Conservation (phyloP, 2,329 filamentous ascomycete species). For the Colletotrichum navitas region DNA sequence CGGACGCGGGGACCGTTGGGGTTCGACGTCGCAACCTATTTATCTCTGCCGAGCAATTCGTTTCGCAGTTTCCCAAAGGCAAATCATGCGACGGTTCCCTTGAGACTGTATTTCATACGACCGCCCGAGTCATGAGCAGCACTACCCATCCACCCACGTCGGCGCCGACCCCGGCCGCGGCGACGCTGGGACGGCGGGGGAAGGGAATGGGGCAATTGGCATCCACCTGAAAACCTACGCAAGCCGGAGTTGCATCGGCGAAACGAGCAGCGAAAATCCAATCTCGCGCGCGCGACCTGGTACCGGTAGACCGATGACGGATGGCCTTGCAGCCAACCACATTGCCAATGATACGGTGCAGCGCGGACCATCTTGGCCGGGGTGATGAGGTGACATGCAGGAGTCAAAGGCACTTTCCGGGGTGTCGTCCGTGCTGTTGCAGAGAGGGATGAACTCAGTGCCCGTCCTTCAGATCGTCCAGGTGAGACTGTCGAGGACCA, state of each 20-base stretch:
- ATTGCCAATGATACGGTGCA: neutral
- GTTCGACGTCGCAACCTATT: neutral
- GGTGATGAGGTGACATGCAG: neutral
- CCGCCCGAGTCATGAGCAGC: slow-evolving; percentile 13
- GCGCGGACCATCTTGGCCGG: neutral
- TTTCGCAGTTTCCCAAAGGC: neutral
- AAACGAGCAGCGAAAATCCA: slow-evolving; percentile 1
- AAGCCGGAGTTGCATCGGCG: neutral
- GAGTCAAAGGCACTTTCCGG: neutral
- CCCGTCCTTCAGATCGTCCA: neutral
- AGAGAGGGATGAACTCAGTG: neutral
- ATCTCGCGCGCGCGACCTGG: neutral
- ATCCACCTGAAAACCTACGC: slow-evolving; percentile 2
- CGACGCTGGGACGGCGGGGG: neutral
- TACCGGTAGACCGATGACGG: too few species aligned
- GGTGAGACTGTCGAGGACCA: neutral
- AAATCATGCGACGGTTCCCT: neutral
- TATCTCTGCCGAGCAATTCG: neutral
- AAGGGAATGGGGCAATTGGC: neutral
- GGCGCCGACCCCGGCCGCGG: slow-evolving; percentile 13
- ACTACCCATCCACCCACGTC: neutral
- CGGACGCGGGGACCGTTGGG: neutral
- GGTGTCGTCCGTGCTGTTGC: neutral
- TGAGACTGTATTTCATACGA: neutral
- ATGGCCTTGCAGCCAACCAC: neutral